Percentiles rank a stretch among this genome's conserved stretches.
phyloP scores from a whole-genome alignment of 176 grass and related monocot species.

The Metroxylon sagu region DNA sequence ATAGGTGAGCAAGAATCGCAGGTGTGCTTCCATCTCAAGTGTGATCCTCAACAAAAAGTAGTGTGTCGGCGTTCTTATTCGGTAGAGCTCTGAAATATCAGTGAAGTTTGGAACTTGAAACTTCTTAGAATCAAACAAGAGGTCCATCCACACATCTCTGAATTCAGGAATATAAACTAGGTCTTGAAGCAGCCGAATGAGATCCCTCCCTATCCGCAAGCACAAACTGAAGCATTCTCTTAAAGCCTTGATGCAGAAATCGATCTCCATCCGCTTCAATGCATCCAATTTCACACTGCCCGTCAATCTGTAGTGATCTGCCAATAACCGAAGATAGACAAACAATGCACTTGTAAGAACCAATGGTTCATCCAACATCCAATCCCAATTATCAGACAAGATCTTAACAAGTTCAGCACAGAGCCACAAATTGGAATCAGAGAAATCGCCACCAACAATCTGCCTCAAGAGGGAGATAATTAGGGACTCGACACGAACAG shows the following conservation, averaged over 20 bases:
- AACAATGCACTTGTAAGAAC: slow-evolving; percentile 27
- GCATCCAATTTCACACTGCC: slow-evolving; percentile 28
- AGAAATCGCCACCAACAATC: slow-evolving; percentile 40
- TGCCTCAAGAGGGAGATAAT: slow-evolving; percentile 44
- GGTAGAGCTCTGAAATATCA: slow-evolving; percentile 33
- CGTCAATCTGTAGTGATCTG: slow-evolving; percentile 49
- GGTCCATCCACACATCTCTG: slow-evolving; percentile 50
- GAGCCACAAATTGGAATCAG: slow-evolving; percentile 46
- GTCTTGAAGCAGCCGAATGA: slow-evolving; percentile 66
- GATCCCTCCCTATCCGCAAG: slow-evolving; percentile 52
- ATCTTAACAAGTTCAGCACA: slow-evolving; percentile 17
- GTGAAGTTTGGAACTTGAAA: slow-evolving; percentile 17
- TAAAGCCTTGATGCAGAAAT: slow-evolving; percentile 41
- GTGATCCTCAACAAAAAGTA: slow-evolving; percentile 31
- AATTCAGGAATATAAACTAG: slow-evolving; percentile 58
- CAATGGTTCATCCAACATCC: slow-evolving; percentile 17
- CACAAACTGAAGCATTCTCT: slow-evolving; percentile 44
- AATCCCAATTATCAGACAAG: slow-evolving; percentile 28
- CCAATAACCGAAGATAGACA: slow-evolving; percentile 40
- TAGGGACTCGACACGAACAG: slow-evolving; percentile 33
- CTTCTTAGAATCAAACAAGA: background rate
- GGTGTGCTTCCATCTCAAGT: slow-evolving; percentile 64
- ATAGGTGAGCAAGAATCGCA: slow-evolving; percentile 74
- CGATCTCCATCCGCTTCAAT: slow-evolving; percentile 45
- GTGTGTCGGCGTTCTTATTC: slow-evolving; percentile 26